Evolutionary conservation across 2,329 filamentous ascomycete species (phyloP), one percentile per base, ranked within the genome.

Genomic region (Aspergillus pseudoviridinutans): DNA sequence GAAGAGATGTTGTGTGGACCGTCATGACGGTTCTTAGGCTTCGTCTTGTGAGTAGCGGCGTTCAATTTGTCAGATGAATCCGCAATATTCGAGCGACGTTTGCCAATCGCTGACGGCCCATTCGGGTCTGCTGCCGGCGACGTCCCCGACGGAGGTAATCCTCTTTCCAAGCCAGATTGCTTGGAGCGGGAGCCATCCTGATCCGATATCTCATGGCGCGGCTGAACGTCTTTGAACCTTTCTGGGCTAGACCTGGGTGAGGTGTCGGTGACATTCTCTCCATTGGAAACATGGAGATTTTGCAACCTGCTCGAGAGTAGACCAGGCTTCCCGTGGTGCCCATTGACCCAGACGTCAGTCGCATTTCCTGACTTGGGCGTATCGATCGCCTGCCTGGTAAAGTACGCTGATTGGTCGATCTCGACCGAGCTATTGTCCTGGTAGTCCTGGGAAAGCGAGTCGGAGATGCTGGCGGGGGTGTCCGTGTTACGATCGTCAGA

Each of bases 401-500:
- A 70, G 38, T 63, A 65, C 5, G 64, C 61, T 24, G 64, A 61
- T 44, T 68, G 68, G 10, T 75, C 73, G 49, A 72, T 66, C 24
- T 76, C 73, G 51, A 74, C 72, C 0, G 69, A 70, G 9, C 63
- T 67, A 38, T 67, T 69, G 17, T 77, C 74, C 56, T 72, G 73
- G 20, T 71, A 68, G 53, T 74, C 74, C 42, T 74, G 71, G 38
- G 73, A 76, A 49, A 74, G 62, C 1, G 73, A 69, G 56, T 76
- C 73, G 3, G 74, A 74, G 20, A 69, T 65, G 53, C 73, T 74
- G 53, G 68, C 69, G 50, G 74, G 71, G 1, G 72, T 75, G 51
- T 75, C 69, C 49, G 68, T 71, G 46, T 65, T 68, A 38, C 67
- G 66, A 25, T 74, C 74, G 57, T 76, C 75, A 5, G 73, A 77